Evolutionary conservation across 345 rosid species (phyloP).

Genomic region (Sonneratia alba): DNA sequence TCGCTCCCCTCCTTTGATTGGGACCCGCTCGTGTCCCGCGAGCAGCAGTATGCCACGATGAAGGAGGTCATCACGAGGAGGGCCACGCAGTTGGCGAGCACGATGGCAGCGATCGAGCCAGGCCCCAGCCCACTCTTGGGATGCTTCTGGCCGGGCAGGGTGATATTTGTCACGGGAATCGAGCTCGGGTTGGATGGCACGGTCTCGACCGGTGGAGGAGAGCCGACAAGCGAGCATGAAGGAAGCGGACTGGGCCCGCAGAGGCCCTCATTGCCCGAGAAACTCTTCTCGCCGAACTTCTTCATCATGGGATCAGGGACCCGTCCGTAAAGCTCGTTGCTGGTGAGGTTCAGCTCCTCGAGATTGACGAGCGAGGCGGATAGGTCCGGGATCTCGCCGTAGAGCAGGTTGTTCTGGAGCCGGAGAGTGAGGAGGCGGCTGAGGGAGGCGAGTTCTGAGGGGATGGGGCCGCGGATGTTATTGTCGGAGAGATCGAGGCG

Average conservation of each 20-base stretch:
- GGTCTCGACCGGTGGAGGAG: conserved; percentile 29
- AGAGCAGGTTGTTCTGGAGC: conserved; percentile 68
- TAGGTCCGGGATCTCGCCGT: conserved; percentile 72
- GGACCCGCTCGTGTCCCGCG: conserved; percentile 25
- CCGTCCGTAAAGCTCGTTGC: conserved; percentile 63
- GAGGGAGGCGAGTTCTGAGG: conserved; percentile 36
- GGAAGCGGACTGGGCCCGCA: conserved; percentile 72
- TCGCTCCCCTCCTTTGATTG: conserved; percentile 36
- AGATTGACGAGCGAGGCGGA: conserved; percentile 33
- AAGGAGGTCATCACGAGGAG: conserved; percentile 47
- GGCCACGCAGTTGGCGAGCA: conserved; percentile 51
- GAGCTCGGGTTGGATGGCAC: conserved; percentile 80
- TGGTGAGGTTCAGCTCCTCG: conserved; percentile 52
- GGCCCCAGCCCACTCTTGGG: conserved; percentile 37
- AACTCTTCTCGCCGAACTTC: conserved; percentile 52
- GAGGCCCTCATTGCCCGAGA: conserved; percentile 65
- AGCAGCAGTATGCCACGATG: conserved; percentile 56
- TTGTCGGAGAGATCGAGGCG: conserved; percentile 79
- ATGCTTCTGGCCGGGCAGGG: conserved; percentile 14
- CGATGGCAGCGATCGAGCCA: conserved; percentile 59
- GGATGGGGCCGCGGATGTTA: conserved; percentile 66
- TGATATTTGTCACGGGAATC: conserved; percentile 41
- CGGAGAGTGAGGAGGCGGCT: conserved; percentile 65
- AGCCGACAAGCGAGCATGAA: conserved; percentile 40
- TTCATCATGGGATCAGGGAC: conserved; percentile 43